These are phyloP conservation scores for Bremia lactucae DNA, from an alignment of 352 stramenopile species.

Conservation along the genomic window DNA sequence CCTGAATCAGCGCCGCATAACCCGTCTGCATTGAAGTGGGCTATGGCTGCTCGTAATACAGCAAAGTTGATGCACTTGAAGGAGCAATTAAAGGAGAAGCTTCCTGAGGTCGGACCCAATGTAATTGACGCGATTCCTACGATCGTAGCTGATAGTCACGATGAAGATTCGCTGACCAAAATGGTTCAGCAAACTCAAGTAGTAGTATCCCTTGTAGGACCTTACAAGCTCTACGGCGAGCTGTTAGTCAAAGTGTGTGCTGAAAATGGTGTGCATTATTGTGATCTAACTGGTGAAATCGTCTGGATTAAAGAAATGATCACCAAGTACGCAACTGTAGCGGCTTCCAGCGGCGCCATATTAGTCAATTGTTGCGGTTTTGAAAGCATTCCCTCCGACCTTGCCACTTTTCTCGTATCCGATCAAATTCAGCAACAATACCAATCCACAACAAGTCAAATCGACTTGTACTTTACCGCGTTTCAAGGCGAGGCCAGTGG, in stretches of 20 bases:
- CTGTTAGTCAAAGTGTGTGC: slow-evolving; percentile 79
- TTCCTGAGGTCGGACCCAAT: slow-evolving; percentile 23
- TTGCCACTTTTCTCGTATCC: slow-evolving; percentile 62
- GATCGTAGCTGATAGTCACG: slow-evolving; percentile 41
- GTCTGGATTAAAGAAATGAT: slow-evolving; percentile 82
- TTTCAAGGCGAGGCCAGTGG: slow-evolving; percentile 48
- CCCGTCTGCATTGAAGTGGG: slow-evolving; percentile 61
- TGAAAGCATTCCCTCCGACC: slow-evolving; percentile 84
- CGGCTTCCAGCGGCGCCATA: slow-evolving; percentile 52
- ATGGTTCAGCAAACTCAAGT: slow-evolving; percentile 74
- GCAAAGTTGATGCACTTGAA: slow-evolving; percentile 62
- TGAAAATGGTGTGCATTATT: slow-evolving; percentile 85
- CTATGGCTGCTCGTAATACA: slow-evolving; percentile 73
- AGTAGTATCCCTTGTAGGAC: slow-evolving; percentile 77
- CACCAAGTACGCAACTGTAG: slow-evolving; percentile 38
- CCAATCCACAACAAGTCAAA: slow-evolving; percentile 22
- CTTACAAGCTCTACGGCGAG: slow-evolving; percentile 81
- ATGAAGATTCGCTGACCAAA: slow-evolving; percentile 48
- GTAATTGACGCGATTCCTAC: slow-evolving; percentile 37
- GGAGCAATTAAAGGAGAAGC: slow-evolving; percentile 34
- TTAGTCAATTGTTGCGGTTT: slow-evolving; percentile 85
- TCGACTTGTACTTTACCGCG: slow-evolving; percentile 41
- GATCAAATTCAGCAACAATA: slow-evolving; percentile 51
- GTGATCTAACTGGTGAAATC: slow-evolving; percentile 86
- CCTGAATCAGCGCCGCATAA: slow-evolving; percentile 22